Base-by-base conservation (phyloP, 768 basidiomycete genomes). In the Boletus vermiculosoides region DNA sequence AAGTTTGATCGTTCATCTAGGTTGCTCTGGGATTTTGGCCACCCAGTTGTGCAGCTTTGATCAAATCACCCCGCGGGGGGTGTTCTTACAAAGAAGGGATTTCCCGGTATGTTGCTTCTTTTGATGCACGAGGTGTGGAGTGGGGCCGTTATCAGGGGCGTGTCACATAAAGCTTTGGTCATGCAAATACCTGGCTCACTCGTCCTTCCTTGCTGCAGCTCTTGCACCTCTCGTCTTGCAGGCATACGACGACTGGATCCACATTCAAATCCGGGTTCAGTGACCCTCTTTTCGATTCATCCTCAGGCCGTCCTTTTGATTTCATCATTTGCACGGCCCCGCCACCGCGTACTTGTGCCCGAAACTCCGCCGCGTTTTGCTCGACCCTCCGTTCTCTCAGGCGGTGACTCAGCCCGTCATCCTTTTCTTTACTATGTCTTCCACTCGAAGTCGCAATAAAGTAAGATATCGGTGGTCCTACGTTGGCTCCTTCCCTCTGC, bases 101-200 rank as follows among this genome's bases (percentile, higher is more conserved):
- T 60, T 63, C 60, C 70, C 50, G 55, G 60, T 56, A 52, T 51
- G 60, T 57, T 37, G 50, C 63, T 62, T 63, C 72, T 67, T 71
- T 53, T 68, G 59, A 67, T 63, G 39, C 63, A 63, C 63, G 63
- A 54, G 66, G 52, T 54, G 56, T 54, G 54, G 36, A 13, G 37
- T 46, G 36, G 53, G 53, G 47, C 46, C 61, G 54, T 62, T 55
- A 60, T 52, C 36, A 49, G 13, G 6, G 12, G 16, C 23, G 42
- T 25, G 11, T 56, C 63, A 52, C 59, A 70, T 70, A 72, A 72
- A 68, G 45, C 50, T 50, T 57, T 22, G 60, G 6, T 52, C 36
- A 39, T 52, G 50, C 30, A 36, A 52, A 50, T 25, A 25, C 12
- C 15, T 22, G 7, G 44, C 47, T 57, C 33, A 25, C 44, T 57